phyloP scores from a whole-genome alignment of 208 protist species.

The Trichomonas gallinae region DNA sequence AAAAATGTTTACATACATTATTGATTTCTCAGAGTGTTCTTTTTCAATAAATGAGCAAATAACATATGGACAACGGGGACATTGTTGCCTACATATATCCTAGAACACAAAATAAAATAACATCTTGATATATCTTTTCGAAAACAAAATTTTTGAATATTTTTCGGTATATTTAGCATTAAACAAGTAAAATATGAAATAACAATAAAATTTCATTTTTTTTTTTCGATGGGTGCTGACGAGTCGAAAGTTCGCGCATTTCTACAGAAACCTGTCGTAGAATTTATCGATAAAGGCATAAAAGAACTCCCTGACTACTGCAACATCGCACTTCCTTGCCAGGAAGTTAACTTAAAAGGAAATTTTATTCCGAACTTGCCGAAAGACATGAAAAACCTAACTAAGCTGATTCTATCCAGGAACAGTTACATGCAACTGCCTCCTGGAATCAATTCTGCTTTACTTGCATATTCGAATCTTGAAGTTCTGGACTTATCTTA shows the following conservation, averaged over 20 bases:
- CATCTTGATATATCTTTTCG: too few species aligned
- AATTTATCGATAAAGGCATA: background rate
- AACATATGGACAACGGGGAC: too few species aligned
- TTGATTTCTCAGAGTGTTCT: too few species aligned
- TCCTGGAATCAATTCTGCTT: background rate
- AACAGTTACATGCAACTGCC: background rate
- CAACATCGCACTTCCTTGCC: background rate
- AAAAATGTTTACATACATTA: too few species aligned
- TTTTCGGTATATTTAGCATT: too few species aligned
- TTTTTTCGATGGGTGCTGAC: background rate
- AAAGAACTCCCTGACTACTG: background rate
- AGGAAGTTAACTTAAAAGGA: background rate
- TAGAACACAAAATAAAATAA: too few species aligned
- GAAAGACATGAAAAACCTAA: background rate
- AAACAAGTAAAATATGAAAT: too few species aligned
- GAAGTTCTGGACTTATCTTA: background rate
- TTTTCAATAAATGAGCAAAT: too few species aligned
- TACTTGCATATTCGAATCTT: background rate
- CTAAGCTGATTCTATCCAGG: background rate
- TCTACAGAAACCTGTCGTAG: background rate
- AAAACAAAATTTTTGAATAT: too few species aligned
- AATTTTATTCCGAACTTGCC: background rate
- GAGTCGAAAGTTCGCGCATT: background rate
- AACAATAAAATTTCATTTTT: too few species aligned
- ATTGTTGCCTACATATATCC: too few species aligned